phyloP scores from a whole-genome alignment of 495 filamentous ascomycete species.

The Apiosordaria backusii region DNA sequence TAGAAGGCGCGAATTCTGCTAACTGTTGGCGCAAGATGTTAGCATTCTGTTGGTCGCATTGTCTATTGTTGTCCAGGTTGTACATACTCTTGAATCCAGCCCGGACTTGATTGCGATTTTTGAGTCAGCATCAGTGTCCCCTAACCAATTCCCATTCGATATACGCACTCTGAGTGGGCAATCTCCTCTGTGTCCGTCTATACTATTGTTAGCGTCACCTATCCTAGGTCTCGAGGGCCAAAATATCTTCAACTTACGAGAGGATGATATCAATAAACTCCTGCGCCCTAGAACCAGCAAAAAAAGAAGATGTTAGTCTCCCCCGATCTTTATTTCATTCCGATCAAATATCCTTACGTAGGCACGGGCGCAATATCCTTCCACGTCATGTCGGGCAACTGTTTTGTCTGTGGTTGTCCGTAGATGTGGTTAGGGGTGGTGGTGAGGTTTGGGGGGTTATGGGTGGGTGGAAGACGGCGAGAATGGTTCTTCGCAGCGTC shows the following conservation, averaged over 20 bases:
- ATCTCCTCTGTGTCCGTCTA: slow-evolving; percentile 85
- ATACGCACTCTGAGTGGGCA: slow-evolving; percentile 76
- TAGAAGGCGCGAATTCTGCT: slow-evolving; percentile 94
- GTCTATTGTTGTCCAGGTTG: not conserved
- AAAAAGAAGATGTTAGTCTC: slow-evolving; percentile 10
- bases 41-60: slow-evolving; percentile 4
- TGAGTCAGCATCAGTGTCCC: slow-evolving; percentile 16
- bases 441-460: slow-evolving; percentile 12
- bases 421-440: not conserved
- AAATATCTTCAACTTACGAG: slow-evolving; percentile 24
- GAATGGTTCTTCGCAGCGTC: slow-evolving; percentile 2
- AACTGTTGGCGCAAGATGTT: slow-evolving; percentile 39
- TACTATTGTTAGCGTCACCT: slow-evolving; percentile 12
- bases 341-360: slow-evolving; percentile 50
- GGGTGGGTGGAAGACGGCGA: slow-evolving; percentile 14
- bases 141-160: not conserved
- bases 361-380: slow-evolving; percentile 83
- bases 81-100: slow-evolving; percentile 78
- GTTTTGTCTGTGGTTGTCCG: slow-evolving; percentile 3
- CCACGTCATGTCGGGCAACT: slow-evolving; percentile 46
- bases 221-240: not conserved
- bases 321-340: not conserved
- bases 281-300: slow-evolving; percentile 39
- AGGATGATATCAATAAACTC: slow-evolving; percentile 98
- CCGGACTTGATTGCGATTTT: slow-evolving; percentile 49